These are phyloP conservation scores for Chalciporus sphaerocephalus DNA, from an alignment of 768 basidiomycete species.

Conservation along the genomic window DNA sequence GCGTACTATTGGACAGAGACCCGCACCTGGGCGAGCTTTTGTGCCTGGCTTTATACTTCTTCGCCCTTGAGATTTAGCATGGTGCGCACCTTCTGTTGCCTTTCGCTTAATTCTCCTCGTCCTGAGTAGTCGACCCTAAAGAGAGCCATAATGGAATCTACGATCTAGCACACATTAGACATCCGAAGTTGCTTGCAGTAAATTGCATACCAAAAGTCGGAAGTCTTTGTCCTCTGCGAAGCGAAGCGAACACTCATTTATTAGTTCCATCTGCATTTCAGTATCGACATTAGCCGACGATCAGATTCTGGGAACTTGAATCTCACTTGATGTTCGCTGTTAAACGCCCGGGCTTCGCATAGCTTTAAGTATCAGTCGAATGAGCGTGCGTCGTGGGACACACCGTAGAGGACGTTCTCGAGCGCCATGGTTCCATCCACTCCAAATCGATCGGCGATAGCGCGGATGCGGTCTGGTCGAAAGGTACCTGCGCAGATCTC, in stretches of 20 bases:
- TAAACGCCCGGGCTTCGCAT: slow-evolving; percentile 73
- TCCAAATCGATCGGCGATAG: slow-evolving; percentile 90
- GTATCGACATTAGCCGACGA: slow-evolving; percentile 3
- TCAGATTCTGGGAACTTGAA: neutral
- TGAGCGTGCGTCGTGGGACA: slow-evolving; percentile 1
- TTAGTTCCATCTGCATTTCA: slow-evolving; percentile 72
- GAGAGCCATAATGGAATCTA: slow-evolving; percentile 96
- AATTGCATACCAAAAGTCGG: slow-evolving; percentile 51
- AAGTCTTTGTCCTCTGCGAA: slow-evolving; percentile 90
- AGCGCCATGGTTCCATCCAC: slow-evolving; percentile 85
- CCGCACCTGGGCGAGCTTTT: slow-evolving; percentile 77
- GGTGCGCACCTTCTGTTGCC: slow-evolving; percentile 77
- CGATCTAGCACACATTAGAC: slow-evolving; percentile 51
- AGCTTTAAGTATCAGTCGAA: slow-evolving; percentile 6
- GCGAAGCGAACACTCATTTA: slow-evolving; percentile 82
- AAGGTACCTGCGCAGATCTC: slow-evolving; percentile 66
- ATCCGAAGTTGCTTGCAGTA: neutral
- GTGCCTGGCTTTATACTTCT: slow-evolving; percentile 8
- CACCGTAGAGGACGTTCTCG: slow-evolving; percentile 90
- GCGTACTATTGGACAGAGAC: neutral
- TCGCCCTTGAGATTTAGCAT: neutral
- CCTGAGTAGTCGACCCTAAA: slow-evolving; percentile 94
- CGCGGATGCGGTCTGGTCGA: slow-evolving; percentile 86
- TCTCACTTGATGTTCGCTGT: slow-evolving; percentile 84
- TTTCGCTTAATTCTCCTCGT: slow-evolving; percentile 88